These are phyloP conservation scores for Perkinsus marinus DNA, from an alignment of 169 alveolate species.

Conservation along the genomic window DNA sequence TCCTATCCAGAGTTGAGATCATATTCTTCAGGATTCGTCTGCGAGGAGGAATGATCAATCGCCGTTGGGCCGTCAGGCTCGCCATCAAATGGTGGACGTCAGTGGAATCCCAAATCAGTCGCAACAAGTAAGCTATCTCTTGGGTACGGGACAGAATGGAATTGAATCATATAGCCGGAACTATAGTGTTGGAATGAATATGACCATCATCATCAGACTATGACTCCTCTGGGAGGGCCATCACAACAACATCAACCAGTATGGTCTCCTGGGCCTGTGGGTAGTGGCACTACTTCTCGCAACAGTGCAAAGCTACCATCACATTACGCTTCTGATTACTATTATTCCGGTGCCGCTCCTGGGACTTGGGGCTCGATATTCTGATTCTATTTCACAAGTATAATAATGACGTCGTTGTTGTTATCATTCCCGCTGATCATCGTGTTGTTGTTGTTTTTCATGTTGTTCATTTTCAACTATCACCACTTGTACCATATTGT, in stretches of 20 bases:
- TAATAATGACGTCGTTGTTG: not conserved
- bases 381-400: not conserved
- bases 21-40: not conserved
- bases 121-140: not conserved
- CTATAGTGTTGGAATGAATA: too few species aligned
- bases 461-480: too few species aligned
- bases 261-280: not conserved
- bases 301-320: not conserved
- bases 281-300: not conserved
- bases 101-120: not conserved
- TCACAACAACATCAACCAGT: not conserved
- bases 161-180: too few species aligned
- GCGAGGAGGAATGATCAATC: not conserved
- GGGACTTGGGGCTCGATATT: not conserved
- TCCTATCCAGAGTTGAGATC: not conserved
- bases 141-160: too few species aligned
- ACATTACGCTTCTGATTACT: not conserved
- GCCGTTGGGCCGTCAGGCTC: not conserved
- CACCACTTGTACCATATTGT: too few species aligned
- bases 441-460: not conserved
- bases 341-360: not conserved
- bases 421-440: not conserved
- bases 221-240: not conserved
- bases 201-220: not conserved
- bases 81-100: not conserved